Base-by-base conservation (phyloP, 225 moss, liverwort and hornwort genomes). In the Asterella californica region DNA sequence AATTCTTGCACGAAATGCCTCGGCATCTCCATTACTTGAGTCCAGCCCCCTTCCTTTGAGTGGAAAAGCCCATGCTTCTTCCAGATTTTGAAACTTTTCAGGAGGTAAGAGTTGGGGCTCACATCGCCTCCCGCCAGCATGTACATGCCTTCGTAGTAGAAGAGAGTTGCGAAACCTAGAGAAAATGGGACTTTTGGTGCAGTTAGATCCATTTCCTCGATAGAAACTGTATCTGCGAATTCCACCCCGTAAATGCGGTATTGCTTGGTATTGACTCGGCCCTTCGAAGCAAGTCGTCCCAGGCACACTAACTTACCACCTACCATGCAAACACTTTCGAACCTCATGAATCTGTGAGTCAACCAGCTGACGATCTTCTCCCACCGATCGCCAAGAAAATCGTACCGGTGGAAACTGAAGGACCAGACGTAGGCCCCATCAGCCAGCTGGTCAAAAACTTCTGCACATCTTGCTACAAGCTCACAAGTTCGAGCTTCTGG, bases 231-330 rank as follows among this genome's bases (percentile, higher is more conserved):
- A 0, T 19, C 15, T 5, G 69, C 22, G 36, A 70, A 24, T 34
- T 70, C 5, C 69, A 24, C 37, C 2, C 69, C 69, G 34, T 70
- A 70, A 42, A 70, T 70, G 36, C 69, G 69, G 69, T 70, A 70
- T 0, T 34, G 69, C 37, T 36, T 18, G 0, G 34, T 38, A 0
- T 70, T 70, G 36, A 18, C 36, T 3, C 11, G 2, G 2, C 36
- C 37, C 29, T 15, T 11, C 0, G 37, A 6, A 2, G 61, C n/a
- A 10, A 6, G 61, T 18, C 69, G 36, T 18, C 69, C 69, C 36
- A 70, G 22, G 36, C 69, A 70, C 2, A 70, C 36, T 5, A 70
- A 24, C 12, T 70, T 12, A 14, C 69, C 69, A 1, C 36, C 36
- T 2, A 70, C 14, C 10, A 70, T 29, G 3, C 10, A 70, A 2